Percentiles rank a stretch among this genome's conserved stretches.
These are phyloP conservation scores for Fusarium mundagurra DNA, from an alignment of 2,329 filamentous ascomycete species.

Conservation along the genomic window DNA sequence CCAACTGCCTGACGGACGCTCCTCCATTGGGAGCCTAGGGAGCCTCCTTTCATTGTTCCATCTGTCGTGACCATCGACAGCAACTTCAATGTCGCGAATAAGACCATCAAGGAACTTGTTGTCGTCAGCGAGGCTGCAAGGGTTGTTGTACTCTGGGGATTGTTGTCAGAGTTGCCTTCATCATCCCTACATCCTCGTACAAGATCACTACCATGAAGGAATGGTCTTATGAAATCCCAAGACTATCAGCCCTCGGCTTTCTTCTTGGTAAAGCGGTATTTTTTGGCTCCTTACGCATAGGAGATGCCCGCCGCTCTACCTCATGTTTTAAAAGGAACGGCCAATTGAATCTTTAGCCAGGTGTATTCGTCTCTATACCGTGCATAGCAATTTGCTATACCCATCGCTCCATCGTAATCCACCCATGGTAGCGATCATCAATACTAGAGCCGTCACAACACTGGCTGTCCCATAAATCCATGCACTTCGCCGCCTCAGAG, in stretches of 20 bases:
- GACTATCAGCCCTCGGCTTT: background rate
- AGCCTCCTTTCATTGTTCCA: background rate
- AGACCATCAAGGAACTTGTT: background rate
- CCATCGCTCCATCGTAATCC: conserved; percentile 75
- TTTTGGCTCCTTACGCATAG: background rate
- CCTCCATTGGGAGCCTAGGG: background rate
- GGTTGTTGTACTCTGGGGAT: no score
- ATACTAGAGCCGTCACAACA: conserved; percentile 64
- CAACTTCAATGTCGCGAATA: background rate
- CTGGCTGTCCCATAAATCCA: conserved; percentile 76
- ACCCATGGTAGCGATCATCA: conserved; percentile 78
- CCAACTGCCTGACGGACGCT: background rate
- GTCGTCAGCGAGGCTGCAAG: background rate
- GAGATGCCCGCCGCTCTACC: background rate
- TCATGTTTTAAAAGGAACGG: background rate
- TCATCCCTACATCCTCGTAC: background rate
- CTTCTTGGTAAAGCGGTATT: background rate
- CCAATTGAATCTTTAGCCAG: background rate
- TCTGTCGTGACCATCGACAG: background rate
- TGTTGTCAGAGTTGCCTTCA: background rate
- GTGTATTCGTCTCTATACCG: background rate
- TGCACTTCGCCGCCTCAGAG: conserved; percentile 61
- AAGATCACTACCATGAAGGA: background rate
- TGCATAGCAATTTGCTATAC: conserved; percentile 51
- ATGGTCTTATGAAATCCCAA: fast-evolving